phyloP scores from a whole-genome alignment of 441 rosid genomes.

The Cnidoscolus chayamansa region DNA sequence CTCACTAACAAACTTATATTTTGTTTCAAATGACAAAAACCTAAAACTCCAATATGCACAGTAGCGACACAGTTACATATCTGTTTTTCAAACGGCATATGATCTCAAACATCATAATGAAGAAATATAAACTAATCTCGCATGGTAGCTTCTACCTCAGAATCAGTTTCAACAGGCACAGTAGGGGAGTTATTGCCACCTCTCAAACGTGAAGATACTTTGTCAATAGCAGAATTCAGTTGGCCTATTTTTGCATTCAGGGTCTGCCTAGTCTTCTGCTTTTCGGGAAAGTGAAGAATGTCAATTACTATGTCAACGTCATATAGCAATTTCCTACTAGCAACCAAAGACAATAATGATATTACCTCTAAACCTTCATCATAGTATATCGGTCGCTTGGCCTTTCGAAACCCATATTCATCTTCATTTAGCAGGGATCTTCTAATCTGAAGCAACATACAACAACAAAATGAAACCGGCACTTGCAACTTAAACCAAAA shows the following conservation, averaged over 20 bases:
- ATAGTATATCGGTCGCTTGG: slow-evolving; percentile 65
- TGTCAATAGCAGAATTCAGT: slow-evolving; percentile 87
- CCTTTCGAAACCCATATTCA: slow-evolving; percentile 71
- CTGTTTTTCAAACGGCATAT: slow-evolving; percentile 13
- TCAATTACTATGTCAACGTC: slow-evolving; percentile 5
- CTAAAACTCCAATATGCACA: slow-evolving; percentile 5
- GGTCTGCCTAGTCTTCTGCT: slow-evolving; percentile 80
- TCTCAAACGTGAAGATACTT: slow-evolving; percentile 81
- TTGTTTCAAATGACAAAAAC: slow-evolving; percentile 10
- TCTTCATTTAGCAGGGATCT: slow-evolving; percentile 72
- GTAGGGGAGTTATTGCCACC: slow-evolving; percentile 47
- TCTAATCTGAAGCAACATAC: slow-evolving; percentile 49
- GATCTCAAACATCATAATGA: slow-evolving; percentile 7
- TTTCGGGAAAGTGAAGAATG: slow-evolving; percentile 8
- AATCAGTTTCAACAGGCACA: slow-evolving; percentile 49
- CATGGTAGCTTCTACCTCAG: slow-evolving; percentile 66
- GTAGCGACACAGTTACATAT: slow-evolving; percentile 4
- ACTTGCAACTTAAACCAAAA: not conserved
- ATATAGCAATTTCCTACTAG: not conserved
- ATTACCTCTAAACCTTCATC: slow-evolving; percentile 86
- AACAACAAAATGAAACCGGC: slow-evolving; percentile 11
- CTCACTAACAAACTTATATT: not conserved
- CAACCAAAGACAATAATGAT: not conserved
- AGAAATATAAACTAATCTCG: slow-evolving; percentile 27
- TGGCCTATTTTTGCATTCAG: slow-evolving; percentile 80